Evolutionary conservation across 2,329 filamentous ascomycete species (phyloP).

Genomic region (Hymenoscyphus fraxineus): DNA sequence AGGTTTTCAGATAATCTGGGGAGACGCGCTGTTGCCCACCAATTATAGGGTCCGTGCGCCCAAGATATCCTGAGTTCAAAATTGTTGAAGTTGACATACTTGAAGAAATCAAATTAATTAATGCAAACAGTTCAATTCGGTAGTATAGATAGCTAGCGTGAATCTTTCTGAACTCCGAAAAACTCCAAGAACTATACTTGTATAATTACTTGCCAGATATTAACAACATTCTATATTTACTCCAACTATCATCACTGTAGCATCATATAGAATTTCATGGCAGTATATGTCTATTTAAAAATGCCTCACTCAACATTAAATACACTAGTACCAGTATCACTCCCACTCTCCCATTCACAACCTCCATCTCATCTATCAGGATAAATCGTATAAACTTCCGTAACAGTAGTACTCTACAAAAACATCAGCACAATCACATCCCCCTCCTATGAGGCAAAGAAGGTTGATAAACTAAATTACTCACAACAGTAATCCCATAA

Average conservation of each 20-base stretch:
- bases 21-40: neutral
- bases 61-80: neutral
- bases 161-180: no score
- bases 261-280: neutral
- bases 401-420: constrained; percentile 16
- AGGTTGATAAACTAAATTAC: no score
- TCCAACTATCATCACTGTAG: no score
- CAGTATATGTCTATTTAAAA: neutral
- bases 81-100: neutral
- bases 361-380: constrained; percentile 4
- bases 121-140: no score
- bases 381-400: constrained; percentile 17
- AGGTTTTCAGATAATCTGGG: constrained; percentile 1
- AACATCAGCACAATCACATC: neutral
- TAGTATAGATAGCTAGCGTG: no score
- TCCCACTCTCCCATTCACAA: neutral
- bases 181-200: no score
- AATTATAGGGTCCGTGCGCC: neutral
- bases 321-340: neutral
- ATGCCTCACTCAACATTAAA: neutral
- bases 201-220: no score
- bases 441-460: no score
- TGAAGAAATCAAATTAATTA: no score
- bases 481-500: constrained; percentile 12
- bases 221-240: no score